A percentile compares a stretch with the other conserved stretches of the same genome.
phyloP scores from a whole-genome alignment of 2,329 filamentous ascomycete species.

The Albifimbria verrucaria region DNA sequence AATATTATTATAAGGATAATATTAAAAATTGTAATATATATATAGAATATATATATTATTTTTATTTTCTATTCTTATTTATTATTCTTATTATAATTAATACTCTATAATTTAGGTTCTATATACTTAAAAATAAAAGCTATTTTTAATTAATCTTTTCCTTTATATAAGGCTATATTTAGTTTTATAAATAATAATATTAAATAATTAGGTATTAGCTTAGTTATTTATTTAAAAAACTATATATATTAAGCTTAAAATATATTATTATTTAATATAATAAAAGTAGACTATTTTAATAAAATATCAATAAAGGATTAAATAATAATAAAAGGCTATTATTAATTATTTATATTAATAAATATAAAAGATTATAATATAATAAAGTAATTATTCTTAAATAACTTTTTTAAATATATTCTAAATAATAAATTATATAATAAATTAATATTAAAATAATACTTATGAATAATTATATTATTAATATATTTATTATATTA shows the following conservation, averaged over 20 bases:
- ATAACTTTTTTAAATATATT: not conserved
- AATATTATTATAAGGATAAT: no score
- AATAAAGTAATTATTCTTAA: not conserved
- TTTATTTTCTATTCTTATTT: not conserved
- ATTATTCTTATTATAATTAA: not conserved
- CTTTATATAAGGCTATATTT: not conserved
- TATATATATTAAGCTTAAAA: no score
- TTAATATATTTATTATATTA: not conserved
- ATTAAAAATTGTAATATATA: not conserved
- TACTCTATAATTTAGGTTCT: not conserved
- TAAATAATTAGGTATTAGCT: no score
- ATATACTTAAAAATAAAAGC: not conserved
- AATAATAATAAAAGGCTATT: not conserved
- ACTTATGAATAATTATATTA: not conserved
- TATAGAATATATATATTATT: not conserved
- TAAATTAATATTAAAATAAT: not conserved
- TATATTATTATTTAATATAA: no score
- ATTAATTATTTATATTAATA: not conserved
- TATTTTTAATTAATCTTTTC: not conserved
- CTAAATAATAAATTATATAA: not conserved
- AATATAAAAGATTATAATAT: not conserved
- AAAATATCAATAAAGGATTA: no score
- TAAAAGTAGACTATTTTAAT: no score
- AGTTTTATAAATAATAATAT: no score
- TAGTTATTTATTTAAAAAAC: no score